Conservation (phyloP, 208 protist species). For the Acanthamoeba sp. region DNA sequence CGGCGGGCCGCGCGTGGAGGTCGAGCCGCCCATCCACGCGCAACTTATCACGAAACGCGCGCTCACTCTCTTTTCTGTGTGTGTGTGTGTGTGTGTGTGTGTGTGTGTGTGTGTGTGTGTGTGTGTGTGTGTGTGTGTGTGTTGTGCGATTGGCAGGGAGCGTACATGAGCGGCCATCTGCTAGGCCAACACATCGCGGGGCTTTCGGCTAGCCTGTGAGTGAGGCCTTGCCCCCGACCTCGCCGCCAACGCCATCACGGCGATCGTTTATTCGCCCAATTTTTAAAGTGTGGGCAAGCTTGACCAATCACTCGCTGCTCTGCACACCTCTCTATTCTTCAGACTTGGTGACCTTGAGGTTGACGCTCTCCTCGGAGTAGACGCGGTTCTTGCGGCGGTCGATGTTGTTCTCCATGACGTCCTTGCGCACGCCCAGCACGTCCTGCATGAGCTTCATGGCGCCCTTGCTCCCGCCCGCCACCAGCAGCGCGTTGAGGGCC, state of each 20-base stretch:
- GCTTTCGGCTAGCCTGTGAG: not conserved
- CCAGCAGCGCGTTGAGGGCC: conserved; percentile 14
- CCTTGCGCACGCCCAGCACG: conserved; percentile 13
- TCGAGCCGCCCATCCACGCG: not conserved
- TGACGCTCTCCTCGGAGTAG: not conserved
- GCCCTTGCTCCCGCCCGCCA: conserved; percentile 38
- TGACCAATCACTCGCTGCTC: no score
- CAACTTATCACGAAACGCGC: not conserved
- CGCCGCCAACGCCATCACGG: no score
- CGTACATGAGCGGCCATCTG: conserved; percentile 35
- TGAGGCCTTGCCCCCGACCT: no score
- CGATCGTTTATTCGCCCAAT: no score
- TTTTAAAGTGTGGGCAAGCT: not conserved
- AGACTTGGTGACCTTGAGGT: not conserved
- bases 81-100: no score
- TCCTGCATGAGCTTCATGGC: conserved; percentile 53
- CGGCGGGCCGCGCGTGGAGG: conserved; percentile 1
- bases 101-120: no score
- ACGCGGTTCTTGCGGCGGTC: conserved; percentile 20
- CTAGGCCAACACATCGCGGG: not conserved
- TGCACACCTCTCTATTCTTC: not conserved
- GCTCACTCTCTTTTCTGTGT: not conserved
- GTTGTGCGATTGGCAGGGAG: not conserved
- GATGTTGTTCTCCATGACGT: conserved; percentile 54
- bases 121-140: no score